Evolutionary conservation across 495 filamentous ascomycete species (phyloP).

Genomic region (Gamarada debralockiae): DNA sequence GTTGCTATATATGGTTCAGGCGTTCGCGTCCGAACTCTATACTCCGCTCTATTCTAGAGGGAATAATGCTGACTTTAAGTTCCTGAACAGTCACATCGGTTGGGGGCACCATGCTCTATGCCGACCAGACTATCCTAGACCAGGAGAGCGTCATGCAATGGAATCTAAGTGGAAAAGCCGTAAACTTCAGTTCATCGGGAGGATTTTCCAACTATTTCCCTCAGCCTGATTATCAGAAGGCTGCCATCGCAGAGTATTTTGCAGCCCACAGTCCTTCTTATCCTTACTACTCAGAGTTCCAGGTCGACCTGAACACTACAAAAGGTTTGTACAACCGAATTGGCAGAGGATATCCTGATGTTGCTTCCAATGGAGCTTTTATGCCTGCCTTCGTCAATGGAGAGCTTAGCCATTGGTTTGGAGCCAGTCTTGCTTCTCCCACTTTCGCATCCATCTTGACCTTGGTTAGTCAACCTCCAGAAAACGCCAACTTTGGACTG

Average conservation of each 20-base stretch:
- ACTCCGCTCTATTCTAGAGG: neutral
- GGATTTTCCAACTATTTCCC: conserved; percentile 43
- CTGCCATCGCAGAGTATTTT: conserved; percentile 19
- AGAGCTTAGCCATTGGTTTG: conserved; percentile 38
- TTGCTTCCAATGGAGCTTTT: conserved; percentile 57
- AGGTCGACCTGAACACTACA: conserved; percentile 33
- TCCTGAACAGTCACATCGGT: conserved; percentile 38
- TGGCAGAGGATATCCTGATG: conserved; percentile 51
- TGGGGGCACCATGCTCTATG: conserved; percentile 32
- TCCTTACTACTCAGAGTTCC: conserved; percentile 20
- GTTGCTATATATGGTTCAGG: neutral
- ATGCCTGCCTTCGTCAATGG: conserved; percentile 43
- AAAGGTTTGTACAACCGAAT: conserved; percentile 35
- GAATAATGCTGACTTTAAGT: neutral
- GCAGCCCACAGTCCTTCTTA: conserved; percentile 25
- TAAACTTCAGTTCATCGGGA: conserved; percentile 30
- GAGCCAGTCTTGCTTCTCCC: conserved; percentile 56
- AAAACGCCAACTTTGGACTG: no score
- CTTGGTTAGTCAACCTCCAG: conserved; percentile 34
- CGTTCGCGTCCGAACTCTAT: neutral
- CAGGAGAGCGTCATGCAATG: conserved; percentile 28
- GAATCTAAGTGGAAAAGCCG: neutral
- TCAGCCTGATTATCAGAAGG: conserved; percentile 33
- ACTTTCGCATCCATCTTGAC: conserved; percentile 43
- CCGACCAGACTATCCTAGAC: conserved; percentile 26